Evolutionary conservation across 2,329 filamentous ascomycete species (phyloP), one percentile per base, ranked within the genome.

Genomic region (Tolypocladium guangdongense): DNA sequence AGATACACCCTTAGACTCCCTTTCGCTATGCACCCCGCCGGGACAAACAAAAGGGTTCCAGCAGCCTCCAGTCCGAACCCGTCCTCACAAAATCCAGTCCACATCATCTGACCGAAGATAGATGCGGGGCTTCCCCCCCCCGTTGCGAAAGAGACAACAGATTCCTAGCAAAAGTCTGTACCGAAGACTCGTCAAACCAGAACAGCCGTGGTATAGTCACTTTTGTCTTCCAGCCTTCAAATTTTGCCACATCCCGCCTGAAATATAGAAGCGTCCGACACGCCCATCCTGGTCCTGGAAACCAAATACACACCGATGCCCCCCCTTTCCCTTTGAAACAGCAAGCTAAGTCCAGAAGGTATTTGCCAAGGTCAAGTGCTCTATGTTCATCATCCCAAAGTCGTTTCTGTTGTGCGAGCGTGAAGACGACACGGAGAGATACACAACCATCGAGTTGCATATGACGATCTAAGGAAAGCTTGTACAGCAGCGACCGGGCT

Each of bases 381-480:
- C 70, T 74, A 74, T 74, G 65, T 69, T 69, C 64, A 61, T 69
- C 65, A 68, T 69, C 69, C 68, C 68, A 68, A 74, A 69, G 66
- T 68, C 65, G 65, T 63, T 57, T 56, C 60, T 55, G 56, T 58
- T 55, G 45, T 51, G 54, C 47, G 39, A 48, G 49, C 48, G 54
- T 62, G 59, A 61, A 60, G 55, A 56, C 62, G 59, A 65, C 61
- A 62, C 58, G 54, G 52, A 58, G 60, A 60, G 53, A 56, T 53
- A 56, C 50, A 54, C 56, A 59, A 55, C 53, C 59, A 53, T 59
- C 47, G 51, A 39, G 56, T 52, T 53, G 50, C 62, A 51, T 54
- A 60, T 58, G 58, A 58, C 57, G 55, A 59, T 60, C 60, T 56
- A 60, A 60, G 57, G 57, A 61, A 60, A 60, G 57, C 59, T 54